Evolutionary conservation across 768 basidiomycete species (phyloP), one percentile per base, ranked within the genome.

Genomic region (Lactarius akahatsu): DNA sequence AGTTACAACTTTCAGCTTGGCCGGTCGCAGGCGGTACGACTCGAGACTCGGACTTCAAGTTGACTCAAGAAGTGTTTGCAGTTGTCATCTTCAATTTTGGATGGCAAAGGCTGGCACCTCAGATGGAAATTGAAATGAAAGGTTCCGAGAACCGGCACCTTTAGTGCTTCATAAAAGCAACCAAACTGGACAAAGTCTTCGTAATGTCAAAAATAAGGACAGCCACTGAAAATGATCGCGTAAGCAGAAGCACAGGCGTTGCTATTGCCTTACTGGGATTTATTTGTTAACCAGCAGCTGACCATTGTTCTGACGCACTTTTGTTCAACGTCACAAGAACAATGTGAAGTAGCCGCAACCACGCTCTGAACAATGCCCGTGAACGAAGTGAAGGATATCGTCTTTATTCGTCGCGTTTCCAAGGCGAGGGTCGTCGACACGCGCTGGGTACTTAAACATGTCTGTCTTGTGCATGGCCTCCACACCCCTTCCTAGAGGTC

Each of bases 391-490:
- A 52, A 30, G 55, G n/a, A 34, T 16, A 6, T 16, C 26, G 4
- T 40, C 36, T 34, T 34, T 52, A 62, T 61, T 54, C 57, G 26
- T 63, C 52, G 47, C 62, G 66, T 67, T 67, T 55, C 62, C 62
- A 67, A 67, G 66, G 62, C 58, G 62, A 67, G 36, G 28, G 32
- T 32, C 54, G 36, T 57, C 54, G 52, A 62, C 66, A 63, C 58
- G 66, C 54, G 26, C 43, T 60, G 41, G 62, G 62, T 67, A 67
- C 66, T 63, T 67, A 67, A 67, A 40, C 62, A 41, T 23, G 50
- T 20, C 62, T 40, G 54, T 57, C 61, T 7, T 2, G 43, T 62
- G 63, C 66, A 63, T 67, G 66, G 66, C 40, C 18, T 58, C 62
- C 66, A 67, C 62, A 63, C 66, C 62, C 56, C 32, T 60, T 59